Evolutionary conservation across 129 eudicot genomes (phyloP).

Genomic region (Tanacetum coccineum): DNA sequence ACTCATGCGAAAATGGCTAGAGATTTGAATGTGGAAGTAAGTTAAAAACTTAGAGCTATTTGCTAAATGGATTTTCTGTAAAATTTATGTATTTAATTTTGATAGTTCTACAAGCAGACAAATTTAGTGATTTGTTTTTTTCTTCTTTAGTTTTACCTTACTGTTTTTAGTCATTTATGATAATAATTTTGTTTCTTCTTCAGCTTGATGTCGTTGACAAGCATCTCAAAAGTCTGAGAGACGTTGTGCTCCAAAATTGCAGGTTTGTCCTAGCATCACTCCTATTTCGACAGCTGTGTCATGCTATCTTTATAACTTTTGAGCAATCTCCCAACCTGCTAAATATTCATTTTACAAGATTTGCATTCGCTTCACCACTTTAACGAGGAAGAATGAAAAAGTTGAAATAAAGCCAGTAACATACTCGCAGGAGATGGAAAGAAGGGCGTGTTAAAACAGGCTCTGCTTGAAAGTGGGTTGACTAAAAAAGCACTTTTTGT

Average conservation of each 20-base stretch:
- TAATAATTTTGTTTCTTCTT: constrained; percentile 15
- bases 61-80: neutral
- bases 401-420: no score
- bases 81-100: neutral
- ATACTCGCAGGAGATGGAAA: no score
- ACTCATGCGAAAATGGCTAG: constrained; percentile 82
- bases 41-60: constrained; percentile 10
- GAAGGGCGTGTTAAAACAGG: no score
- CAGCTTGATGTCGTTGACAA: constrained; percentile 65
- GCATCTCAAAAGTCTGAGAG: constrained; percentile 60
- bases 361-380: neutral
- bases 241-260: constrained; percentile 64
- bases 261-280: constrained; percentile 44
- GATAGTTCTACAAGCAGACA: neutral
- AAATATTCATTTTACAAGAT: neutral
- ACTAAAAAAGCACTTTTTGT: no score
- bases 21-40: constrained; percentile 60
- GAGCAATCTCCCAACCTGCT: neutral
- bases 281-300: neutral
- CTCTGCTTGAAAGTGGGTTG: no score
- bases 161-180: neutral
- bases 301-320: neutral
- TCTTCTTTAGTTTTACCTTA: no score
- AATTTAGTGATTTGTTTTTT: neutral
- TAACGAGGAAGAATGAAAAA: neutral